phyloP scores from a whole-genome alignment of 1,139 yeast genomes.

The Hansenula sp. region DNA sequence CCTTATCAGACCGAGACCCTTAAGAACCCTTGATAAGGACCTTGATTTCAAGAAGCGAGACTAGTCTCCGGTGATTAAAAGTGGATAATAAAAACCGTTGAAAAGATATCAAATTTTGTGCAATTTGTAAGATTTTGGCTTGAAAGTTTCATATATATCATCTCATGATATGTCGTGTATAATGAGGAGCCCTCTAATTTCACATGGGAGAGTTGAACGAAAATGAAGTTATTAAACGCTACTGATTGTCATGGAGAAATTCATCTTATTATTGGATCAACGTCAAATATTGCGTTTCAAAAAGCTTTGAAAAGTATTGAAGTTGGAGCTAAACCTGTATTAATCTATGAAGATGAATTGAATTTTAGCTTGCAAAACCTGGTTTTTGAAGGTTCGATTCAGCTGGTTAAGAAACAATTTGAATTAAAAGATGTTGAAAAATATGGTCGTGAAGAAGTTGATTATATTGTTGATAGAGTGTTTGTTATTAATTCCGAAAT shows the following conservation, averaged over 20 bases:
- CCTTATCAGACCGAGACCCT: too few relatives aligned
- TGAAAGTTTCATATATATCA: too few relatives aligned
- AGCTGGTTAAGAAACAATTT: constrained; percentile 34
- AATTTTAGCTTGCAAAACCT: constrained; percentile 26
- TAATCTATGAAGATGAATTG: constrained; percentile 7
- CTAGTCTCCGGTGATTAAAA: too few relatives aligned
- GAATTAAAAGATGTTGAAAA: constrained; percentile 40
- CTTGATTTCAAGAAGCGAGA: too few relatives aligned
- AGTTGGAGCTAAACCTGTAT: neutral
- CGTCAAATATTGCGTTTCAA: neutral
- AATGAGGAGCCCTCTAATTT: too few relatives aligned
- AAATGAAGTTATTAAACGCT: neutral
- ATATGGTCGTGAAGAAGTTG: constrained; percentile 63
- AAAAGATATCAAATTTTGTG: too few relatives aligned
- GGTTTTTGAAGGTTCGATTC: constrained; percentile 26
- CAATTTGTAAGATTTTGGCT: too few relatives aligned
- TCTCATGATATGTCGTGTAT: too few relatives aligned
- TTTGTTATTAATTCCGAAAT: constrained; percentile 46
- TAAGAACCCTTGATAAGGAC: too few relatives aligned
- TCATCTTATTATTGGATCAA: neutral
- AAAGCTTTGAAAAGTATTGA: neutral
- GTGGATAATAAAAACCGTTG: too few relatives aligned
- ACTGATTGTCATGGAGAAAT: neutral
- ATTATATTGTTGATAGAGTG: constrained; percentile 66
- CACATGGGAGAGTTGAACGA: neutral